Base-by-base conservation (phyloP, 78 protist species). In the Dictyostelium purpureum region DNA sequence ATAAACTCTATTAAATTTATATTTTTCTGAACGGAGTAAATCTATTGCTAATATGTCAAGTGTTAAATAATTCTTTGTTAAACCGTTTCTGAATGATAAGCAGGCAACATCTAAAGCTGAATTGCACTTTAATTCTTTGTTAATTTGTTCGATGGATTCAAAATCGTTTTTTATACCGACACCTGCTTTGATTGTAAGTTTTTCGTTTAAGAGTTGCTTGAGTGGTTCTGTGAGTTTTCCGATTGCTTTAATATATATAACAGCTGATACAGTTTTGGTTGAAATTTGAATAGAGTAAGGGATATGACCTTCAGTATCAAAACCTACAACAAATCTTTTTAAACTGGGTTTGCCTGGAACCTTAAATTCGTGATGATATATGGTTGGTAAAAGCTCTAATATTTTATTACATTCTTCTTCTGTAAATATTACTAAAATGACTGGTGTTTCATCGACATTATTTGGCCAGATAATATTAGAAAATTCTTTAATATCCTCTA, bases 151-250 rank as follows among this genome's bases (percentile, higher is more conserved):
- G 1, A 47, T 14, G 4, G 38, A n/a, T 6, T 83, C 90, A 24
- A 83, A 83, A 83, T 83, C 90, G 14, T 14, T 16, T 28, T 42
- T 52, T 16, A 83, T 80, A 71, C 75, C 90, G 18, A 59, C 71
- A 56, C 90, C 90, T 3, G 74, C 56, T 43, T 83, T 83, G 4
- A 71, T 28, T 12, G 71, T 31, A 5, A 18, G n/a, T 56, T 33
- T 49, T 40, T 49, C 65, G 4, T 67, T n/a, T 7, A 83, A 76
- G 4, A 83, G 26, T 18, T 33, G 24, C 3, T n/a, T 37, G 7
- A 80, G 42, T 14, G 38, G 43, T 6, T 83, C 65, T 5, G 80
- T 75, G 26, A 83, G 24, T 2, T 6, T 14, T 14, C 80, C 90
- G 14, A 69, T 40, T 9, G 52, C n/a, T 24, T 83, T 83, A 31